Base-by-base conservation (phyloP, 495 filamentous ascomycete genomes). In the Penicillium canescens region DNA sequence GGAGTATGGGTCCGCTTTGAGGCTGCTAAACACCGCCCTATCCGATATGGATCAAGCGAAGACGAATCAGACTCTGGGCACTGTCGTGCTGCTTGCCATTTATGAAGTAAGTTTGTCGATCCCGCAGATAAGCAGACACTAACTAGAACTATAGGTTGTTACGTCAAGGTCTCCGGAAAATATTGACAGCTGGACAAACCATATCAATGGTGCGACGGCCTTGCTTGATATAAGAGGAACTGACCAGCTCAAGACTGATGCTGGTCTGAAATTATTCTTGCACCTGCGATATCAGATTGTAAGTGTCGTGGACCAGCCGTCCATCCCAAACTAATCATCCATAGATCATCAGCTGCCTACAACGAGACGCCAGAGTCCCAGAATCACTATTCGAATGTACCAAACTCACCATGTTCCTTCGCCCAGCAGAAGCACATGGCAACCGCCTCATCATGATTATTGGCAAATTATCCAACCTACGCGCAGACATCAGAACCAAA, bases 1-100 rank as follows among this genome's bases (percentile, higher is more conserved):
- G 46, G 76, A 78, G 56, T 83, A 83, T 66, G 69, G 70, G 2
- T 70, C 63, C 13, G 81, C 78, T 0, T 56, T 83, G 16, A 65
- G 69, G 31, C 58, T 76, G n/a, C 67, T 78, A 3, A 85, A 82
- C 46, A 62, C 72, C 18, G 85, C 85, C 13, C 61, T 89, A 11
- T 59, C 69, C 42, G 72, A 82, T 48, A 74, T 77, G 4, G 66
- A 63, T 9, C 78, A 86, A 37, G 82, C 81, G 38, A 78, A 75
- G 54, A 77, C 82, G 39, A 85, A 89, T 62, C 74, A 74, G 43
- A 85, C 85, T 4, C 76, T 89, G 53, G 79, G 84, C 28, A 75
- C 82, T 1, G 78, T 86, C 33, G 68, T 89, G 20, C 75, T 86
- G 33, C 71, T 89, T 35, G 78, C 63, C 51, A 70, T 74, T 59